Evolutionary conservation across 148 eudicot genomes (phyloP), one percentile per base, ranked within the genome.

Genomic region (Fallopia convolvulus): DNA sequence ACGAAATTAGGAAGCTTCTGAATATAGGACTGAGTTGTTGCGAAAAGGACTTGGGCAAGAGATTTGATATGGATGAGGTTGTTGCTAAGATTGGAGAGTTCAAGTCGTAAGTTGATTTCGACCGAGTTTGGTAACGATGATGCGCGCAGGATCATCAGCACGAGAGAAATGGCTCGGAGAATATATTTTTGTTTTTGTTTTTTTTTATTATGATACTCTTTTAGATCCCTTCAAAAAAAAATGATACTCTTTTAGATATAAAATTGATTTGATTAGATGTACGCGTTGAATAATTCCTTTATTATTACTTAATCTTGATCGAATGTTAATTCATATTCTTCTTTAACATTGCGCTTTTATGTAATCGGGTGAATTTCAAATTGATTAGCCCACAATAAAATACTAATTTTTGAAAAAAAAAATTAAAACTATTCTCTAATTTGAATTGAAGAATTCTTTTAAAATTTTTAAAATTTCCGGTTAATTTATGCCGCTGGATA

Each of bases 21-120:
- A 82, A 79, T 66, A 84, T 88, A 48, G 94, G 89, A 13, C 56
- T 88, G 77, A 81, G 81, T 18, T 90, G 91, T 73, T 87, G 89
- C 78, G 85, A 88, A 77, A 85, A 83, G 52, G 86, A 90, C 78
- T 77, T 84, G 55, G 90, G 78, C 49, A 88, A 80, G 75, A 90
- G 94, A 80, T 84, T 79, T 83, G 86, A 83, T 74, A 80, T 90
- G 55, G 80, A 84, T 74, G 86, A 84, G 52, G 89, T 84, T 47
- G 82, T 87, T 41, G 77, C 76, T 30, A 87, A 79, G 79, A 87
- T 90, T 41, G 82, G 83, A 82, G 84, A 83, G 33, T 70, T 90
- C 32, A 83, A 83, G 75, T 68, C 42, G 42, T 66, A 36, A 66
- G 9, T 8, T 6, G 3, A 30, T 6, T 18, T 21, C 63, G n/a